These are phyloP conservation scores for Madurella fahalii DNA, from an alignment of 2,329 filamentous ascomycete genomes.

Conservation along the genomic window DNA sequence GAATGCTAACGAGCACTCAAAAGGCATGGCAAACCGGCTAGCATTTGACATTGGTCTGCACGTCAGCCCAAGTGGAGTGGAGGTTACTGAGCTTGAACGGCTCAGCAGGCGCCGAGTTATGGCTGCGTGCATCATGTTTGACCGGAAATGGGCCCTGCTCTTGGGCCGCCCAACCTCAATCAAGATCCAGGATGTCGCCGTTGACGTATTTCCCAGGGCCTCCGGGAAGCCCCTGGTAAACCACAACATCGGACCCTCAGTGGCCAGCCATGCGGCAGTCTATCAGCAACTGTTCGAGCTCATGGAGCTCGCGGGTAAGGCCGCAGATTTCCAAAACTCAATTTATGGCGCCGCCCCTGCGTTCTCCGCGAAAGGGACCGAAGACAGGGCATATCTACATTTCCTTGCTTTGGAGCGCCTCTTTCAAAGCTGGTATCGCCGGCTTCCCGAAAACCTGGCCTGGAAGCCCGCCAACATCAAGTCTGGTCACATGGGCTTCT, in stretches of 20 bases:
- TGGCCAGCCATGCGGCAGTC: conserved; percentile 34
- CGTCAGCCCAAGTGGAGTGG: conserved; percentile 40
- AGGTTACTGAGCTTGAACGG: conserved; percentile 43
- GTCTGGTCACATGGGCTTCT: conserved; percentile 48
- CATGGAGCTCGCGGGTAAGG: conserved; percentile 52
- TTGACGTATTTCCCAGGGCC: conserved; percentile 43
- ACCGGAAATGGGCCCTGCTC: conserved; percentile 54
- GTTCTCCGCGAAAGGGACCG: conserved; percentile 31
- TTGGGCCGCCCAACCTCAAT: conserved; percentile 51
- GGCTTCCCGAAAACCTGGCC: conserved; percentile 44
- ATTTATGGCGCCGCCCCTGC: conserved; percentile 29
- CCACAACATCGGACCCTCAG: conserved; percentile 27
- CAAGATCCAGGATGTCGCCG: conserved; percentile 48
- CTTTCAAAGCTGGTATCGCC: conserved; percentile 51
- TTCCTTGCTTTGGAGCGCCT: conserved; percentile 50
- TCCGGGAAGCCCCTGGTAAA: conserved; percentile 32
- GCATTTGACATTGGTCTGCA: conserved; percentile 48
- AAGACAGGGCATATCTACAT: conserved; percentile 46
- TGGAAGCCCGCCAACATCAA: conserved; percentile 51
- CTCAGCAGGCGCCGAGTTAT: conserved; percentile 49
- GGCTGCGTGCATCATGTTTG: conserved; percentile 49
- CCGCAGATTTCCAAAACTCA: conserved; percentile 41
- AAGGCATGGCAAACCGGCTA: conserved; percentile 42
- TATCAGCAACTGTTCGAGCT: conserved; percentile 51
- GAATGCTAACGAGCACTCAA: conserved; percentile 1